Percentiles rank a stretch among this genome's conserved stretches.
Evolutionary conservation across 1,139 yeast species (phyloP).

Genomic region (Tardiomyces depauwii): DNA sequence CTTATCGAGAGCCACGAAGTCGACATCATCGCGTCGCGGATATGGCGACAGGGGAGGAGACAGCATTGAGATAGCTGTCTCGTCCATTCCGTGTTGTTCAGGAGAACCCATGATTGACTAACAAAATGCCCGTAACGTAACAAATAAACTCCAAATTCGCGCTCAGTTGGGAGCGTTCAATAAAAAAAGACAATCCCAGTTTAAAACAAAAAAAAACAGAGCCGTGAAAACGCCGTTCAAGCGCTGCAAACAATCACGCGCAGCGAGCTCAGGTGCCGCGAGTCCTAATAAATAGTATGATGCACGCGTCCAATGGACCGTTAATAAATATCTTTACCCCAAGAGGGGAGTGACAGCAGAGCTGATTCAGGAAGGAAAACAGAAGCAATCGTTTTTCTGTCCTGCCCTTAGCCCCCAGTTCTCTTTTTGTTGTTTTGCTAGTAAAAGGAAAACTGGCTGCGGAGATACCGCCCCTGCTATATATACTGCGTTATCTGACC

Average conservation of each 20-base stretch:
- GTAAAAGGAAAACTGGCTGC: too few relatives aligned
- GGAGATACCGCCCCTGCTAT: not conserved
- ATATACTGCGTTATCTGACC: not conserved
- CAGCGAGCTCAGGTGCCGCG: too few relatives aligned
- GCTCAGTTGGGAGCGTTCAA: too few relatives aligned
- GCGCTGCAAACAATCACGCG: too few relatives aligned
- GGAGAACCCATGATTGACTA: not conserved
- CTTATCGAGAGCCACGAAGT: not conserved
- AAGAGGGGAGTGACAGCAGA: too few relatives aligned
- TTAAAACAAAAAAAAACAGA: too few relatives aligned
- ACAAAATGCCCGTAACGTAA: not conserved
- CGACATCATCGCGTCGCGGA: conserved; percentile 10
- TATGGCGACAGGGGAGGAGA: conserved; percentile 21
- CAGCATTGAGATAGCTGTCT: conserved; percentile 8
- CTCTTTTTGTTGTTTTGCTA: not conserved
- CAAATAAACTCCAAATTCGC: too few relatives aligned
- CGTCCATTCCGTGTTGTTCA: not conserved
- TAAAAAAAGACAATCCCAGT: too few relatives aligned
- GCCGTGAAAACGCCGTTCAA: too few relatives aligned
- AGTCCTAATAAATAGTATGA: not conserved
- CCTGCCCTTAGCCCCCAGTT: not conserved
- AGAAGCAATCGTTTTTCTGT: not conserved
- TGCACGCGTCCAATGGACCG: not conserved
- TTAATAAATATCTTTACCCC: not conserved
- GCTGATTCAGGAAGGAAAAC: not conserved